Percentiles rank a stretch among this genome's conserved stretches.
Conservation (phyloP, 2,329 filamentous ascomycete genomes). For the Fusarium sp. region DNA sequence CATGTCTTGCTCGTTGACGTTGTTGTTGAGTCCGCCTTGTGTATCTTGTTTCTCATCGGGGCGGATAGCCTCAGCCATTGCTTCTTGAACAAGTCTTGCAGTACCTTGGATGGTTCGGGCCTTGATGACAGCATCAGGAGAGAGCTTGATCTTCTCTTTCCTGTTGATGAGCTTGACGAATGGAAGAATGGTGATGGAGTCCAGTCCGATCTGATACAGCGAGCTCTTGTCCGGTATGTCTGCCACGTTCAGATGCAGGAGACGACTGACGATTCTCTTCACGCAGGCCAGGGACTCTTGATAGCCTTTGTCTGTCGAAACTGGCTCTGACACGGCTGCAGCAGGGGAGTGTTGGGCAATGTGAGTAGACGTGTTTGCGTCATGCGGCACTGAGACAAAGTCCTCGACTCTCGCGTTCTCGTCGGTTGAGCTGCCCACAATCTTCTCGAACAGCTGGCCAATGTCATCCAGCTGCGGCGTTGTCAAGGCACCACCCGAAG, state of each 20-base stretch:
- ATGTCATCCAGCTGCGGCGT: neutral
- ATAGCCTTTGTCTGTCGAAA: neutral
- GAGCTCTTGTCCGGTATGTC: slow-evolving; percentile 10
- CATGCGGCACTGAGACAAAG: neutral
- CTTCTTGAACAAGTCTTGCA: neutral
- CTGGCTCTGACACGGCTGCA: fast-evolving
- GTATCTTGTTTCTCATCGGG: neutral
- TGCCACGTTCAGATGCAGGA: neutral
- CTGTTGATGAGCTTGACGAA: slow-evolving; percentile 23
- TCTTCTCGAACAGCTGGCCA: slow-evolving; percentile 5
- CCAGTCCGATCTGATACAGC: slow-evolving; percentile 14
- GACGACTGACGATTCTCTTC: neutral
- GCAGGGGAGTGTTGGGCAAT: neutral
- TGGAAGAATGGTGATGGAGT: slow-evolving; percentile 19
- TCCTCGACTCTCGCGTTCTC: neutral
- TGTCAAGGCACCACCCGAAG: neutral
- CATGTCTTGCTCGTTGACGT: neutral
- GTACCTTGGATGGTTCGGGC: slow-evolving; percentile 12
- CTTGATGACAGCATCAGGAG: slow-evolving; percentile 14
- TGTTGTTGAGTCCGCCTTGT: neutral
- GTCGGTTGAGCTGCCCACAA: neutral
- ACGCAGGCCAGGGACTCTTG: neutral
- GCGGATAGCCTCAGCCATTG: neutral
- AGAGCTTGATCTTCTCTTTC: slow-evolving; percentile 5
- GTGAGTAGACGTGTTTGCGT: neutral